Evolutionary conservation across 1,284 basidiomycete species (phyloP), one percentile per base, ranked within the genome.

Genomic region (Sporisorium scitamineum): DNA sequence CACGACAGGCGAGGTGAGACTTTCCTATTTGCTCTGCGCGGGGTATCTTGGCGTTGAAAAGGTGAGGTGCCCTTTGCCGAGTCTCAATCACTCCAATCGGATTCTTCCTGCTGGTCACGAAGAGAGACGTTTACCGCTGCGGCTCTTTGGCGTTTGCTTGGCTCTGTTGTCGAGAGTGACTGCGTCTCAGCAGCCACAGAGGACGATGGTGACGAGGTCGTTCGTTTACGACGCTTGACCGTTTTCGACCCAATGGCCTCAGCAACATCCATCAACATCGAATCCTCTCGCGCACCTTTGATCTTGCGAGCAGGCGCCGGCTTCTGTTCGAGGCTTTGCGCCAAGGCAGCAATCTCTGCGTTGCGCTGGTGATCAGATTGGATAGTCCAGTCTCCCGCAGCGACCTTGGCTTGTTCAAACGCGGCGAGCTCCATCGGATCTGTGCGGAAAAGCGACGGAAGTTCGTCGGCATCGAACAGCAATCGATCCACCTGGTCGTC

Each of bases 71-170:
- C 31, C 13, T 3, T 34, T 5, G 34, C 7, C 50, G 6, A n/a
- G 22, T 29, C 20, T 62, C 59, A 60, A 14, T 69, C 62, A 31
- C 71, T 69, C 71, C 71, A 74, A 27, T 74, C 66, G 9, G 71
- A 74, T 31, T 69, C 71, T 9, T 69, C 62, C n/a, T 48, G 22
- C 50, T 74, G 66, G 18, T 65, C 54, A 8, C 29, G 26, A 5
- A 73, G 57, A 22, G 70, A 45, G 29, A 67, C 37, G 1, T 26
- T 26, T 7, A 48, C 31, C 10, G 13, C 18, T 6, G 24, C 14
- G 2, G 42, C 29, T 39, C 41, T 5, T 6, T 18, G 8, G 29
- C 56, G 52, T 53, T 47, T 45, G 18, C 24, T 57, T 16, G 48
- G 6, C 13, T 31, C 27, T 45, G 34, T 31, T n/a, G 50, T 41